Base-by-base conservation (phyloP, 805 yeast genomes). In the Sugiyamaella lignohabitans region DNA sequence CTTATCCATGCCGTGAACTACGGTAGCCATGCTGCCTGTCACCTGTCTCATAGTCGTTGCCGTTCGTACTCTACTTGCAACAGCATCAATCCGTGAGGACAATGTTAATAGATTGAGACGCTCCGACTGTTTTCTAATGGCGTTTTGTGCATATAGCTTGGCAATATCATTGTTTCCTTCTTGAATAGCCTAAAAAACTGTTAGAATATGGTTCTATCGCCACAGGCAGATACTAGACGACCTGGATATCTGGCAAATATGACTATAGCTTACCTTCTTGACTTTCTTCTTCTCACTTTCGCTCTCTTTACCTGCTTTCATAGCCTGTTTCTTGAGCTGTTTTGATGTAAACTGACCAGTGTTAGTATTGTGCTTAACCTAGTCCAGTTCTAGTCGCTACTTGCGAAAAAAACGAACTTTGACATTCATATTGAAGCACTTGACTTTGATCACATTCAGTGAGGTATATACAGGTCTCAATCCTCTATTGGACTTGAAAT, bases 21-120 rank as follows among this genome's bases (percentile, higher is more conserved):
- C 98, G 42, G 77, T 80, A 5, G 93, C 78, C 98, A 93, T 93
- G 57, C 88, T 89, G 1, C 89, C 88, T 0, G 96, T 87, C 8
- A 93, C 96, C 42, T 86, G 80, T 35, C 96, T 76, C 99, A 93
- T 93, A 0, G 98, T 91, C 4, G 93, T 97, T 0, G 98, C 98
- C 0, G 99, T 93, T 59, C 91, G 97, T 2, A 93, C 95, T 49
- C 98, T 70, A 3, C 94, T 83, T 0, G 98, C 95, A 20, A 93
- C 98, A 0, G 98, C 91, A 66, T 93, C 99, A 18, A 93, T 86
- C 48, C 97, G 69, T 0, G 96, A 86, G 0, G 96, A 84, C 48
- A 93, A 70, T 54, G 91, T 74, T 45, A 93, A 69, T 46, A 93
- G 67, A 60, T 84, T 91, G 45, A 91, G 71, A 52, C 91, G 71